Evolutionary conservation across 1,139 yeast species (phyloP), one percentile per base, ranked within the genome.

Genomic region (Suhomyces bolitotheri): DNA sequence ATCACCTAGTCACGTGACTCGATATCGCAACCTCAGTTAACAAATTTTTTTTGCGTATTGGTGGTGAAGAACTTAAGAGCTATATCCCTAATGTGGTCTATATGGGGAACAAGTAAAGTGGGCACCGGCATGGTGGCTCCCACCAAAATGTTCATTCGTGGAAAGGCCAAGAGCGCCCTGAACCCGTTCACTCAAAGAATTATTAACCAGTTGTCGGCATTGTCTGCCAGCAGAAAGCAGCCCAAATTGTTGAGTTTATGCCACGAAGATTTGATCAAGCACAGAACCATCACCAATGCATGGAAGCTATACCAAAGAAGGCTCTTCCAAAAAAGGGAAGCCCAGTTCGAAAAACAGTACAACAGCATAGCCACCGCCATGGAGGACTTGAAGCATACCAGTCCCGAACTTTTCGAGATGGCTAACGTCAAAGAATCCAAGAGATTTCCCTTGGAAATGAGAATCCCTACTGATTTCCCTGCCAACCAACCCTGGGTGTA

Each of bases 391-490:
- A 71, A 80, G 50, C 42, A 56, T 9, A 41, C 65, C 17, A 63
- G 62, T 45, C 75, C 79, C 0, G 65, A 62, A 41, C 65, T 84
- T 41, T 78, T 60, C 45, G 73, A 71, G 41, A 71, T 72, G 25
- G 81, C 83, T 24, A 73, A 71, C 52, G 54, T 56, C 21, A 60
- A 65, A 36, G 76, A 78, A 43, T 54, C 56, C 26, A 75, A 73
- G 46, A 67, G 80, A 50, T 84, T 81, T 56, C 92, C 94, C 7
- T 58, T 82, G 52, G 96, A 90, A 52, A 60, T 88, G 65, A 77
- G 95, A 55, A 78, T 86, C 4, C 97, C 98, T 22, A 85, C 96
- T 1, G 95, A 89, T 38, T 87, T 71, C 44, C 98, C 98, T n/a
- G 84, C 97, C 25, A 80, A 78, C 52, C 73, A 76, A 44, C 73